phyloP scores from a whole-genome alignment of 805 yeast genomes.

The Sporopachydermia lactativora region DNA sequence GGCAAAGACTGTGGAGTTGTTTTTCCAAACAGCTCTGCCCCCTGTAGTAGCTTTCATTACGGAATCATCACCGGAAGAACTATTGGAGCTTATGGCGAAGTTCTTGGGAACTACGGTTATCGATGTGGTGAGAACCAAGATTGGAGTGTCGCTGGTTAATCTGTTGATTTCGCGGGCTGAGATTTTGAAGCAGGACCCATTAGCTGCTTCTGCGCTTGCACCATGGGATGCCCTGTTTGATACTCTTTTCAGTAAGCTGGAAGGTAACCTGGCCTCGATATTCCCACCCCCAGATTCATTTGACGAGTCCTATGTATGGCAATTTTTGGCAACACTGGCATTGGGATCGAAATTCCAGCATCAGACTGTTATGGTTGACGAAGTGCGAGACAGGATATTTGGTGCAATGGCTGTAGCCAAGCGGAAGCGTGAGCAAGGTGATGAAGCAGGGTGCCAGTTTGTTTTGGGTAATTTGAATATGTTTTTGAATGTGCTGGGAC shows the following conservation, averaged over 20 bases:
- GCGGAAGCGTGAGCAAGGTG: constrained; percentile 20
- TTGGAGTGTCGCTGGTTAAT: constrained; percentile 78
- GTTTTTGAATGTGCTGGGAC: constrained; percentile 92
- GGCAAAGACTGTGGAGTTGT: constrained; percentile 52
- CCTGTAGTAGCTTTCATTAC: constrained; percentile 73
- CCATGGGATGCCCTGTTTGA: constrained; percentile 77
- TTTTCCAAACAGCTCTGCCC: constrained; percentile 71
- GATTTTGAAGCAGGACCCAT: constrained; percentile 72
- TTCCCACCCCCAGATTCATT: constrained; percentile 52
- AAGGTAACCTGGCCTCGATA: constrained; percentile 59
- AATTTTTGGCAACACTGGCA: constrained; percentile 86
- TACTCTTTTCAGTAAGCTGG: constrained; percentile 62
- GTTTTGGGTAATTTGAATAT: constrained; percentile 62
- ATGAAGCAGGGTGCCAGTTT: constrained; percentile 36
- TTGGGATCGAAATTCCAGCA: constrained; percentile 82
- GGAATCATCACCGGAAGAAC: constrained; percentile 67
- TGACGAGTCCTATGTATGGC: constrained; percentile 88
- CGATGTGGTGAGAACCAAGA: constrained; percentile 38
- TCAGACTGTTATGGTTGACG: constrained; percentile 80
- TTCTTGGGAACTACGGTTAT: constrained; percentile 36
- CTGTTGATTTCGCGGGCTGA: constrained; percentile 89
- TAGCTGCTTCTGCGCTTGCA: constrained; percentile 36
- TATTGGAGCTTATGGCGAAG: constrained; percentile 57
- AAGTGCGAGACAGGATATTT: constrained; percentile 84
- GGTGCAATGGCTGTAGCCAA: constrained; percentile 75